A percentile compares a stretch with the other conserved stretches of the same genome.
phyloP scores from a whole-genome alignment of 2,329 filamentous ascomycete species.

The Macrophomina phaseolina region DNA sequence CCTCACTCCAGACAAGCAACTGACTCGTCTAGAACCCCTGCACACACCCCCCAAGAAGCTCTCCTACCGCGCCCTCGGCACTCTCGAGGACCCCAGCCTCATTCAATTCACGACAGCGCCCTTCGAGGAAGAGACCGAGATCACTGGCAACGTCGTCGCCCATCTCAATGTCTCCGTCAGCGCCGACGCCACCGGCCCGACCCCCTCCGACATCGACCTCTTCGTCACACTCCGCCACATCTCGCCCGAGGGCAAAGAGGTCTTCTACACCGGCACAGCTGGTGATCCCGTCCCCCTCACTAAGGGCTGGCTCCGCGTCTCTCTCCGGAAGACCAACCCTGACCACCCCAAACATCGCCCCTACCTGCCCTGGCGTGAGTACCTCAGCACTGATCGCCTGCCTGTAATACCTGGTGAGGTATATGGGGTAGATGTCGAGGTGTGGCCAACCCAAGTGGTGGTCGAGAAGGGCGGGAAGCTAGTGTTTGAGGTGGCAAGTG shows the following conservation, averaged over 20 bases:
- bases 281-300: conserved; percentile 67
- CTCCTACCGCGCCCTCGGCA: conserved; percentile 66
- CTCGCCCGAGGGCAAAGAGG: conserved; percentile 59
- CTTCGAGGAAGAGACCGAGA: conserved; percentile 69
- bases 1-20: conserved; percentile 56
- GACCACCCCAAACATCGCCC: conserved; percentile 58
- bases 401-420: conserved; percentile 61
- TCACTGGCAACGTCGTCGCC: conserved; percentile 71
- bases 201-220: conserved; percentile 64
- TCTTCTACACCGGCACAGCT: conserved; percentile 69
- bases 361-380: conserved; percentile 65
- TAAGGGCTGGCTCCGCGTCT: conserved; percentile 69
- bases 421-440: conserved; percentile 66
- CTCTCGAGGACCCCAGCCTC: conserved; percentile 58
- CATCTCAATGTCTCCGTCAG: conserved; percentile 67
- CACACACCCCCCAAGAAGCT: conserved; percentile 47
- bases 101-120: conserved; percentile 64
- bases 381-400: conserved; percentile 61
- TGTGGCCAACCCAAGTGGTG: conserved; percentile 70
- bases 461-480: conserved; percentile 58
- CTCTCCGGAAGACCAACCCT: conserved; percentile 60
- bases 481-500: conserved; percentile 59
- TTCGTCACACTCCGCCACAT: conserved; percentile 68
- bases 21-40: conserved; percentile 45
- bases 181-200: conserved; percentile 44